phyloP scores from a whole-genome alignment of 225 moss, liverwort and hornwort genomes.

The Pseudisothecium myosuroides region DNA sequence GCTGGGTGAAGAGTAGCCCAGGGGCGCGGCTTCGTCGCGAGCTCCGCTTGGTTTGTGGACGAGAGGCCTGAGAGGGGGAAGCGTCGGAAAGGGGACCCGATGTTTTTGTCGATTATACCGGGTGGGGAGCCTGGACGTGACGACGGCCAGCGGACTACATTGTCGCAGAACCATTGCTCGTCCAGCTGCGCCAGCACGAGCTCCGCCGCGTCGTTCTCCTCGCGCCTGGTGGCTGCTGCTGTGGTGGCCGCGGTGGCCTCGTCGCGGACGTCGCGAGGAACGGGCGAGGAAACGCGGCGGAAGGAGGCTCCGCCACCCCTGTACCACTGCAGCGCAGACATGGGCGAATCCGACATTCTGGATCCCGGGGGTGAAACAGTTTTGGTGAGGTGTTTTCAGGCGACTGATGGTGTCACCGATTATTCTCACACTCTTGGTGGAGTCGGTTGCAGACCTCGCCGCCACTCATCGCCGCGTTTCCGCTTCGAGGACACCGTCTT shows the following conservation, averaged over 20 bases:
- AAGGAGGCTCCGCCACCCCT: not conserved
- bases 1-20: not conserved
- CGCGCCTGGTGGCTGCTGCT: not conserved
- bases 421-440: not conserved
- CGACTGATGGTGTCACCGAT: not conserved
- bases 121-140: slow-evolving; percentile 14
- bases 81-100: slow-evolving; percentile 6
- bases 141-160: slow-evolving; percentile 25
- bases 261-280: not conserved
- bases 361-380: not conserved
- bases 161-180: slow-evolving; percentile 27
- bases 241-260: not conserved
- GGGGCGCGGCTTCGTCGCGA: not conserved
- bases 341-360: slow-evolving; percentile 16
- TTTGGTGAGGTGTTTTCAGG: not conserved
- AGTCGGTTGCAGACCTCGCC: slow-evolving; percentile 3
- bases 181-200: slow-evolving; percentile 30
- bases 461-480: slow-evolving; percentile 15
- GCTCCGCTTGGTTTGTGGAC: not conserved
- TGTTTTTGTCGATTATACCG: slow-evolving; percentile 6
- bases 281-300: not conserved
- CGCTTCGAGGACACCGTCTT: not conserved
- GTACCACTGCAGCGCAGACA: not conserved
- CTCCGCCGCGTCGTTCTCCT: slow-evolving; percentile 14
- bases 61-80: not conserved